These are phyloP conservation scores for Pseudogymnoascus sp. DNA, from an alignment of 2,329 filamentous ascomycete genomes.

Conservation along the genomic window DNA sequence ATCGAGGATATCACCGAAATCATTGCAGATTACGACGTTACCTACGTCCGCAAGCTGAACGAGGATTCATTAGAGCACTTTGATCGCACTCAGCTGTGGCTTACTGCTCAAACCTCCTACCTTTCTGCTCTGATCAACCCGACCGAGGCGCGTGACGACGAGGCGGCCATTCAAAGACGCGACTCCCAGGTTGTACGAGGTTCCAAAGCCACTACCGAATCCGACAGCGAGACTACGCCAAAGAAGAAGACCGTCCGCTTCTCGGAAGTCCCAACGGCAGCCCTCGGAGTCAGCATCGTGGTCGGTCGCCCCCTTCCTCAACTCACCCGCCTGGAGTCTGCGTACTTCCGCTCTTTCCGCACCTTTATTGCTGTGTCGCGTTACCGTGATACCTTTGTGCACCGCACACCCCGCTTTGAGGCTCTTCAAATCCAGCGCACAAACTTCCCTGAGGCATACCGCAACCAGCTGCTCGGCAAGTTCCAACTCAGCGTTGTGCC, in stretches of 20 bases:
- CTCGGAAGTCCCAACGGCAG: constrained; percentile 36
- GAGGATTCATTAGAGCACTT: constrained; percentile 63
- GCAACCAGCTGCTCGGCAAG: constrained; percentile 75
- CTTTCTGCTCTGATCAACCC: constrained; percentile 57
- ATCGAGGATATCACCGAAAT: constrained; percentile 53
- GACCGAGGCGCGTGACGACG: constrained; percentile 34
- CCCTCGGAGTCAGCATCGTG: constrained; percentile 10
- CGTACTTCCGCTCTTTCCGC: constrained; percentile 84
- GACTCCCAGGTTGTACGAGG: neutral
- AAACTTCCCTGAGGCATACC: constrained; percentile 62
- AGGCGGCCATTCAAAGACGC: constrained; percentile 25
- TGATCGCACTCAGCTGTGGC: constrained; percentile 79
- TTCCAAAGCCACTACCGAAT: constrained; percentile 16
- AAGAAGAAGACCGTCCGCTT: constrained; percentile 72
- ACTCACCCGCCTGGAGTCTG: constrained; percentile 55
- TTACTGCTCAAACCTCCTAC: constrained; percentile 72
- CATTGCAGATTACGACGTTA: constrained; percentile 62
- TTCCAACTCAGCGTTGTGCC: constrained; percentile 67
- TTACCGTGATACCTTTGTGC: constrained; percentile 69
- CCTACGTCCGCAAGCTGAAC: constrained; percentile 66
- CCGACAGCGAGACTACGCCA: constrained; percentile 27
- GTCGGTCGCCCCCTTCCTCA: constrained; percentile 40
- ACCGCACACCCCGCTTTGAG: constrained; percentile 78
- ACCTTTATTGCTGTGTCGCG: constrained; percentile 59
- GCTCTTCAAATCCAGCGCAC: constrained; percentile 77